Percentiles rank a stretch among this genome's conserved stretches.
Conservation (phyloP, 306 rosid genomes). For the Adenanthera pavonina region DNA sequence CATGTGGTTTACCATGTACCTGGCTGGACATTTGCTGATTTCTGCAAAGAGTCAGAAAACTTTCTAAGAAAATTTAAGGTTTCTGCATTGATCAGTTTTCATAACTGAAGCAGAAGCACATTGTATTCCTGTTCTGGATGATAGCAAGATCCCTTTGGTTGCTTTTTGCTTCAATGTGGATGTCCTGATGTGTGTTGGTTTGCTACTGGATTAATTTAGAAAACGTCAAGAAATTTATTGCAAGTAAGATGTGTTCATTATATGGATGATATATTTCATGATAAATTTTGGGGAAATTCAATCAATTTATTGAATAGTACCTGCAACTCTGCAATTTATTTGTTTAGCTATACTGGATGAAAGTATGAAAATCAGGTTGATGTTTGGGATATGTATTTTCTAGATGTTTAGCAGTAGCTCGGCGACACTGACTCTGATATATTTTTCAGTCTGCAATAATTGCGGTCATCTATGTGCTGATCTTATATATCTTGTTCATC, state of each 20-base stretch:
- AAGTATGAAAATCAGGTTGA: not conserved
- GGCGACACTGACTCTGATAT: not conserved
- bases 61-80: slow-evolving; percentile 15
- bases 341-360: not conserved
- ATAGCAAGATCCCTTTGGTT: slow-evolving; percentile 18
- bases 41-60: slow-evolving; percentile 13
- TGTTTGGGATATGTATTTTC: not conserved
- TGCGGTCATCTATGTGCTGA: not conserved
- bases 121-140: slow-evolving; percentile 5
- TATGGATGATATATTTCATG: not conserved
- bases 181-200: slow-evolving; percentile 14
- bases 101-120: slow-evolving; percentile 9
- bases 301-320: not conserved
- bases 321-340: not conserved
- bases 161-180: slow-evolving; percentile 31
- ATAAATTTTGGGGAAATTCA: not conserved
- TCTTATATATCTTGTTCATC: not conserved
- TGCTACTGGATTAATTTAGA: slow-evolving; percentile 35
- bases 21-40: slow-evolving; percentile 32
- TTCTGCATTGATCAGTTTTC: slow-evolving; percentile 1
- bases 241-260: not conserved
- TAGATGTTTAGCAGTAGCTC: not conserved
- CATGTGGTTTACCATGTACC: slow-evolving; percentile 13
- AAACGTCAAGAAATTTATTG: slow-evolving; percentile 8
- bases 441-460: not conserved